A percentile compares a stretch with the other conserved stretches of the same genome.
Evolutionary conservation across 768 basidiomycete genomes (phyloP).

Genomic region (Kondoa subrosea): DNA sequence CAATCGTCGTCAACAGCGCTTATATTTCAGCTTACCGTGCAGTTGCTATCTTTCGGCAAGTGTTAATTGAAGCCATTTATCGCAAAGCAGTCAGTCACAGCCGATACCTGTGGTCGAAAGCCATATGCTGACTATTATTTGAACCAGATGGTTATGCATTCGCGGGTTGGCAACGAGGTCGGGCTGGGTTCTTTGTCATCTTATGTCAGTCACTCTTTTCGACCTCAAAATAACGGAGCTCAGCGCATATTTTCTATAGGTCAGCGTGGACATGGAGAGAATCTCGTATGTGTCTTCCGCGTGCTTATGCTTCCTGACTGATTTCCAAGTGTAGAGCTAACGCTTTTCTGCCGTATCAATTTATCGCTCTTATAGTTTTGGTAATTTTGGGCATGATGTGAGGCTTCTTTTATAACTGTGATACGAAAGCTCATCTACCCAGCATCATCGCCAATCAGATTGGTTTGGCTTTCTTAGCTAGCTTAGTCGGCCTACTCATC

Average conservation of each 20-base stretch:
- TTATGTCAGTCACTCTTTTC: too few species aligned
- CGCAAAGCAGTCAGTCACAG: background rate
- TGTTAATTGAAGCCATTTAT: background rate
- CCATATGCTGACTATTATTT: background rate
- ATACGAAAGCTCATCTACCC: too few species aligned
- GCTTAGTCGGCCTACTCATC: background rate
- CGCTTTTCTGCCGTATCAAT: background rate
- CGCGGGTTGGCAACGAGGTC: background rate
- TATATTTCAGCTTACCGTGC: background rate
- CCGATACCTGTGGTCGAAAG: background rate
- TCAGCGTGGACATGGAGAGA: too few species aligned
- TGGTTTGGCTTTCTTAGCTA: background rate
- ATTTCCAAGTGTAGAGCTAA: too few species aligned
- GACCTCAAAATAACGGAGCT: too few species aligned
- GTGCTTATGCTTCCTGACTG: too few species aligned
- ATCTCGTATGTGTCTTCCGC: too few species aligned
- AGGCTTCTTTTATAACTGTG: too few species aligned
- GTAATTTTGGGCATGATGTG: background rate
- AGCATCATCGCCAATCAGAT: too few species aligned
- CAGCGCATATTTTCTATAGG: background rate
- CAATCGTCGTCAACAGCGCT: background rate
- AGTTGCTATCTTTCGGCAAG: background rate
- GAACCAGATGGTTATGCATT: background rate
- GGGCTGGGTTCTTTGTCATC: background rate
- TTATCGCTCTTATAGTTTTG: background rate